Evolutionary conservation across 805 yeast species (phyloP).

Genomic region (Metschnikowia proteae): DNA sequence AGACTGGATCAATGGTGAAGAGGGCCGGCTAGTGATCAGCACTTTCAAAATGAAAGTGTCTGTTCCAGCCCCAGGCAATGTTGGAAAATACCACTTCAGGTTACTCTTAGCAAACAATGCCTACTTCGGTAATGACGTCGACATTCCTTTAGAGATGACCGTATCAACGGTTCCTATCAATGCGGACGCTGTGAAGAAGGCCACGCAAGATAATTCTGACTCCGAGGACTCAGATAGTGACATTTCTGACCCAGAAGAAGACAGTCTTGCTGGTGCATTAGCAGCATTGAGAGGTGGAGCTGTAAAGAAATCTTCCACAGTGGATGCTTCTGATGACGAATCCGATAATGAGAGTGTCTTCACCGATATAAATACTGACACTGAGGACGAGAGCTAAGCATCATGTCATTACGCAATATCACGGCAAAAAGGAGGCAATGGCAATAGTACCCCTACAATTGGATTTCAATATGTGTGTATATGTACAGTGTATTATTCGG

Average conservation of each 20-base stretch:
- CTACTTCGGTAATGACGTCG: constrained; percentile 80
- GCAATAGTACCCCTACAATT: neutral
- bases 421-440: neutral
- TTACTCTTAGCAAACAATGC: constrained; percentile 66
- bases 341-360: constrained; percentile 37
- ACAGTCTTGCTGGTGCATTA: constrained; percentile 69
- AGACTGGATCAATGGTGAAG: constrained; percentile 45
- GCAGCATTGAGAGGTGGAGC: constrained; percentile 64
- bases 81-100: constrained; percentile 66
- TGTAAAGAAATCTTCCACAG: constrained; percentile 39
- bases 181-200: constrained; percentile 17
- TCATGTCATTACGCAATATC: neutral
- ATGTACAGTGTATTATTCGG: neutral
- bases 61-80: constrained; percentile 71
- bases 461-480: neutral
- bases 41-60: constrained; percentile 73
- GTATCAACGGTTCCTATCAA: constrained; percentile 50
- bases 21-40: constrained; percentile 46
- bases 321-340: constrained; percentile 38
- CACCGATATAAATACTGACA: constrained; percentile 45
- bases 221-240: constrained; percentile 48
- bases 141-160: constrained; percentile 64
- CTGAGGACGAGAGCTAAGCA: constrained; percentile 31
- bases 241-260: constrained; percentile 72
- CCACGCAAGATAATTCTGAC: constrained; percentile 31